Evolutionary conservation across 2,329 filamentous ascomycete genomes (phyloP).

Genomic region (Clonostachys rosea): DNA sequence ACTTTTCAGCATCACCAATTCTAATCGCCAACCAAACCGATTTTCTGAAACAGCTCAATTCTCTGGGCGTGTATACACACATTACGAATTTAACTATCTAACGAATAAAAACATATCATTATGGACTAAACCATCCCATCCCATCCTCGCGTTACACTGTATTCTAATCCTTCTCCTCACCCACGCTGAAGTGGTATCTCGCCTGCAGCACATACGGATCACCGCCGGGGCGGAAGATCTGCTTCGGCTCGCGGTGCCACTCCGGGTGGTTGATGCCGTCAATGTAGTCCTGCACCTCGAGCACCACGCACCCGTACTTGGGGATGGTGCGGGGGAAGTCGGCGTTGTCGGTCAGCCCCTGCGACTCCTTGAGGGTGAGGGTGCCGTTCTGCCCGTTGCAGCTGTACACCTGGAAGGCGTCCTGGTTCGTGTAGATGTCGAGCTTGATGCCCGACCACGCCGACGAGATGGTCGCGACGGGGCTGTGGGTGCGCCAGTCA

Average conservation of each 20-base stretch:
- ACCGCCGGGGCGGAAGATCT: conserved; percentile 55
- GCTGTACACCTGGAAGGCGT: conserved; percentile 83
- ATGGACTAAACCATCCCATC: too few relatives aligned
- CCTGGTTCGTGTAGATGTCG: conserved; percentile 78
- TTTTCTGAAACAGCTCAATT: too few relatives aligned
- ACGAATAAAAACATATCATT: too few relatives aligned
- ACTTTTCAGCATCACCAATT: too few relatives aligned
- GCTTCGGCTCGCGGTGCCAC: conserved; percentile 66
- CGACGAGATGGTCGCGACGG: conserved; percentile 64
- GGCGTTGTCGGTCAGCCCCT: conserved; percentile 54
- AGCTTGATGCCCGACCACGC: conserved; percentile 78
- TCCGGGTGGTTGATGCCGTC: conserved; percentile 89
- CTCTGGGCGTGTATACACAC: too few relatives aligned
- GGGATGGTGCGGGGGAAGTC: conserved; percentile 59
- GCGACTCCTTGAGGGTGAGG: conserved; percentile 63
- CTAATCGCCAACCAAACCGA: too few relatives aligned
- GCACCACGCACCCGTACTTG: conserved; percentile 79
- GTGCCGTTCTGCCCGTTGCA: conserved; percentile 74
- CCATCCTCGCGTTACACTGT: not conserved
- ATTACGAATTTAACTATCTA: too few relatives aligned
- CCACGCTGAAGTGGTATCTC: conserved; percentile 54
- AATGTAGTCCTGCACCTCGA: conserved; percentile 93
- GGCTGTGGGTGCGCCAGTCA: conserved; percentile 58
- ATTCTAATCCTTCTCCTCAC: conserved; percentile 12
- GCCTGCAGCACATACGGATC: conserved; percentile 60